These are phyloP conservation scores for Colletotrichum sp. DNA, from an alignment of 2,329 filamentous ascomycete species.

Conservation along the genomic window DNA sequence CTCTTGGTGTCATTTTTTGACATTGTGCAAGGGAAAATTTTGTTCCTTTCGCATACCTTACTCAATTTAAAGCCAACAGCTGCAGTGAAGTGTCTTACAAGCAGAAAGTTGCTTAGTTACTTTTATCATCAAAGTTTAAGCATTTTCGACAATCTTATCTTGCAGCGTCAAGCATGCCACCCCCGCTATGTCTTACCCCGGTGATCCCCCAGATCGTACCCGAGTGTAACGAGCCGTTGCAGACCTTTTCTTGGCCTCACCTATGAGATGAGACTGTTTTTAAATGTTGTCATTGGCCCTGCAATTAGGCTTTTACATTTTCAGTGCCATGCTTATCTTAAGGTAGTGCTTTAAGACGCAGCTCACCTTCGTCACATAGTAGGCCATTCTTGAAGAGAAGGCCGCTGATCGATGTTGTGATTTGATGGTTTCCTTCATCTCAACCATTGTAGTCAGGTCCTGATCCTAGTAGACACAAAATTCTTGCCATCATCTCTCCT, in stretches of 20 bases:
- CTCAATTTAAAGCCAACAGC: too few relatives aligned
- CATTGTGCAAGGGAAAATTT: rapidly evolving
- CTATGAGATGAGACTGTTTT: neutral
- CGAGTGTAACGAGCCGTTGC: neutral
- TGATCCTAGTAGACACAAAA: neutral
- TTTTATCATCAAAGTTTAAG: neutral
- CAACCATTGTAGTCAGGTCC: neutral
- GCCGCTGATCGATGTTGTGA: neutral
- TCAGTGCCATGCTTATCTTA: neutral
- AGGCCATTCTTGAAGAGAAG: neutral
- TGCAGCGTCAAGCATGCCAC: neutral
- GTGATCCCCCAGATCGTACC: neutral
- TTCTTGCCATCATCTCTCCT: neutral
- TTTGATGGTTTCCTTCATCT: neutral
- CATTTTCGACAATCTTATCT: neutral
- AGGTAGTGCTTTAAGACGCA: neutral
- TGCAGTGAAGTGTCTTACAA: neutral
- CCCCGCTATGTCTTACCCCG: neutral
- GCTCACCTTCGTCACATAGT: neutral
- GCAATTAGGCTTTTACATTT: neutral
- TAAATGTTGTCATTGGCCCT: neutral
- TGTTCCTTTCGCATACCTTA: too few relatives aligned
- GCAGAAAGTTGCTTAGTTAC: neutral
- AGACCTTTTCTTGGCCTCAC: neutral
- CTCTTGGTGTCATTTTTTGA: too few relatives aligned